Evolutionary conservation across 2,329 filamentous ascomycete genomes (phyloP).

Genomic region (Nothomitra cinnamomea): DNA sequence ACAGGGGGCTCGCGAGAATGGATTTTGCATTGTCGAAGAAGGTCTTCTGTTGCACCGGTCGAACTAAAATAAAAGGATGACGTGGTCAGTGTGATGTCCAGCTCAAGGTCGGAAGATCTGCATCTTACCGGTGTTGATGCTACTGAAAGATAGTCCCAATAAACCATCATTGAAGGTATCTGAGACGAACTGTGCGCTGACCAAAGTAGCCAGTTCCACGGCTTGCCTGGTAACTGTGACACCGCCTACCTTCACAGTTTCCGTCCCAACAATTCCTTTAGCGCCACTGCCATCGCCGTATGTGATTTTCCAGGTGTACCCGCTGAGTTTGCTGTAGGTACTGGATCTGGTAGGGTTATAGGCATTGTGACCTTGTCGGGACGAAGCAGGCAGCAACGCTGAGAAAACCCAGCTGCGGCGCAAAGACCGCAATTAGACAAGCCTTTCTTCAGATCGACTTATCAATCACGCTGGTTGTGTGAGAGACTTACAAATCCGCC

Average conservation of each 20-base stretch:
- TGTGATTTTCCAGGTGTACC: constrained; percentile 39
- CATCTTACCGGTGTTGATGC: constrained; percentile 33
- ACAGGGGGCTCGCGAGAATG: constrained; percentile 33
- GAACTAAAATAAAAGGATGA: constrained; percentile 17
- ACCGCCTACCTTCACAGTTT: constrained; percentile 43
- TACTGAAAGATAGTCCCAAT: constrained; percentile 41
- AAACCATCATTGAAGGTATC: constrained; percentile 40
- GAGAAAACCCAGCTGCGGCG: constrained; percentile 47
- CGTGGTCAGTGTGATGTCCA: neutral
- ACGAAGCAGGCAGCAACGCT: constrained; percentile 31
- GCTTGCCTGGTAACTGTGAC: constrained; percentile 43
- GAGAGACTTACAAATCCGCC: constrained; percentile 42
- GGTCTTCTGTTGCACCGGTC: constrained; percentile 28
- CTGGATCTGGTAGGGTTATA: constrained; percentile 34
- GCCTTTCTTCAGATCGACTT: too few species aligned
- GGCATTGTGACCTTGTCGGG: constrained; percentile 36
- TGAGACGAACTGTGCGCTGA: constrained; percentile 35
- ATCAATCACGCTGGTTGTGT: neutral
- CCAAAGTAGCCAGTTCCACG: constrained; percentile 43
- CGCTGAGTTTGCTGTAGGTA: constrained; percentile 28
- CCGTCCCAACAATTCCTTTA: constrained; percentile 45
- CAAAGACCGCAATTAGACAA: constrained; percentile 6
- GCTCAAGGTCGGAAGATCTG: neutral
- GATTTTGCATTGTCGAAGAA: constrained; percentile 20
- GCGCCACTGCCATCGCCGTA: constrained; percentile 52